A percentile compares a stretch with the other conserved stretches of the same genome.
These are phyloP conservation scores for Herpomyces periplanetae DNA, from an alignment of 2,329 filamentous ascomycete species.

Conservation along the genomic window DNA sequence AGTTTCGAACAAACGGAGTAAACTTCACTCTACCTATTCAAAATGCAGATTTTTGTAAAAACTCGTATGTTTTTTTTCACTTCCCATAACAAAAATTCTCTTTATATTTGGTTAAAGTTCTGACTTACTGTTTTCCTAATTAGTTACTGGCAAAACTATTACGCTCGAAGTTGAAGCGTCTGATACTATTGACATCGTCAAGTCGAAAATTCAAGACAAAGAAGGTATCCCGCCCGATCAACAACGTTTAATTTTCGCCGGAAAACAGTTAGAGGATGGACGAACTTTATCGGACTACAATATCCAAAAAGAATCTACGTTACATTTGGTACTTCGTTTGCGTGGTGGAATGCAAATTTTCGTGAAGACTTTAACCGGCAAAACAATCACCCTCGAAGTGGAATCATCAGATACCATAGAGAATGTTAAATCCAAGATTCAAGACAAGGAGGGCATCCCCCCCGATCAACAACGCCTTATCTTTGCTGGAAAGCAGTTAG, in stretches of 20 bases:
- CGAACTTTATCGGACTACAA: constrained; percentile 16
- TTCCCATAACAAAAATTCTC: constrained; percentile 5
- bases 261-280: constrained; percentile 17
- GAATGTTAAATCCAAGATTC: constrained; percentile 87
- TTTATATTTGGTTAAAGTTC: constrained; percentile 3
- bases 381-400: constrained; percentile 24
- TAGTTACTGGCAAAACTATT: constrained; percentile 20
- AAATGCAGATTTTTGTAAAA: constrained; percentile 1
- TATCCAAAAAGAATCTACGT: constrained; percentile 21
- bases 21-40: not conserved
- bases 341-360: constrained; percentile 23
- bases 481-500: constrained; percentile 80
- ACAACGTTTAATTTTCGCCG: constrained; percentile 17
- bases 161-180: constrained; percentile 11
- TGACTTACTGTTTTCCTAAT: constrained; percentile 2
- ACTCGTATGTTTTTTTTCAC: constrained; percentile 4
- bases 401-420: constrained; percentile 54
- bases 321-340: constrained; percentile 34
- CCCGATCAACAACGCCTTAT: constrained; percentile 86
- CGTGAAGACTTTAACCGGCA: constrained; percentile 18
- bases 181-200: constrained; percentile 14
- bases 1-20: not conserved
- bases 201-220: constrained; percentile 19
- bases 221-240: constrained; percentile 18
- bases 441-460: constrained; percentile 88